A percentile compares a stretch with the other conserved stretches of the same genome.
Conservation (phyloP, 768 basidiomycete species). For the Mycena indigotica region DNA sequence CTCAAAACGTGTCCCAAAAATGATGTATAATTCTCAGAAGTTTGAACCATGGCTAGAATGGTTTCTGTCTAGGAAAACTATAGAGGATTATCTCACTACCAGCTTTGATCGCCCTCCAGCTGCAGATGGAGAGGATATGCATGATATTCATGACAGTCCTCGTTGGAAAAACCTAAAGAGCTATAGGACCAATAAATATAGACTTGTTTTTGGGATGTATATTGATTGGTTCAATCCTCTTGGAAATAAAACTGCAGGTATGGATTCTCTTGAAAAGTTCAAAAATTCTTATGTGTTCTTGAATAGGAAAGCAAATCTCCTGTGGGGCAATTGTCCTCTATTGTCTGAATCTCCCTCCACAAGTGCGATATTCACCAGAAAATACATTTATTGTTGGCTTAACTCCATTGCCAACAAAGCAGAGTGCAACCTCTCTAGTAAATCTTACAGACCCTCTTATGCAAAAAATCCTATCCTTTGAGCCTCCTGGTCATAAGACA, state of each 20-base stretch:
- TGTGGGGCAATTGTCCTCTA: conserved; percentile 22
- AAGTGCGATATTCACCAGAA: conserved; percentile 27
- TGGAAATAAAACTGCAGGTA: conserved; percentile 24
- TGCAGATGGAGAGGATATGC: background rate
- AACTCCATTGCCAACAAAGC: conserved; percentile 31
- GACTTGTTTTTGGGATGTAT: conserved; percentile 28
- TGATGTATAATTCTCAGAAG: conserved; percentile 10
- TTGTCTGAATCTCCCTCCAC: conserved; percentile 32
- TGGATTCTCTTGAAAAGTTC: background rate
- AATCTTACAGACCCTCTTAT: conserved; percentile 14
- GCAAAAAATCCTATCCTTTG: conserved; percentile 8
- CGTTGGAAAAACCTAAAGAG: conserved; percentile 8
- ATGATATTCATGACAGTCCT: conserved; percentile 16
- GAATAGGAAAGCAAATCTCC: conserved; percentile 14
- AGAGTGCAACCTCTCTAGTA: conserved; percentile 10
- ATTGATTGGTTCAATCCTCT: conserved; percentile 32
- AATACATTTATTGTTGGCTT: conserved; percentile 31
- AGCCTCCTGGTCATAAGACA: conserved; percentile 8
- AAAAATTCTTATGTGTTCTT: background rate
- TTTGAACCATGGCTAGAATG: background rate
- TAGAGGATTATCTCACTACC: background rate
- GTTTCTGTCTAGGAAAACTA: background rate
- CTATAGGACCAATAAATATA: background rate
- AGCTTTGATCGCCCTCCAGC: background rate
- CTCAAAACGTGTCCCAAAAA: conserved; percentile 9